Base-by-base conservation (phyloP, 257 asterid species). In the Rhazya stricta region DNA sequence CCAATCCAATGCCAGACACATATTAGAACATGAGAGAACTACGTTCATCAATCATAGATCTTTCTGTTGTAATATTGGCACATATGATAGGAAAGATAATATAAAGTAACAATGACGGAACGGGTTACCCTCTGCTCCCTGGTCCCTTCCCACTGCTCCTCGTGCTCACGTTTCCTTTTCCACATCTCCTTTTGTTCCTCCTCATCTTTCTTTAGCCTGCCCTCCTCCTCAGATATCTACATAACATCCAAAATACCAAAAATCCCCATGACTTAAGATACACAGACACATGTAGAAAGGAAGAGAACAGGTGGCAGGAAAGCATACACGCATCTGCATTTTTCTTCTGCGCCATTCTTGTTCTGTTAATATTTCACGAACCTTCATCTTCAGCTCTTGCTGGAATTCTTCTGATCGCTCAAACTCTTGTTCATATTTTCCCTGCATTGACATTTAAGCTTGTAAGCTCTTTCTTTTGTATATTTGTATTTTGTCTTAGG, bases 131-230 rank as follows among this genome's bases (percentile, higher is more conserved):
- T 86, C 48, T 91, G 66, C 83, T 95, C 99, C 79, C 99, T 85
- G 30, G 99, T 95, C 83, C 99, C 99, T 86, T 95, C 99, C 99
- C 99, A 95, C 83, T 92, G 98, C 89, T 95, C 98, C 85, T 95
- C 99, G 15, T 95, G 98, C 81, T 95, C 97, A 68, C 99, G 97
- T 86, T 95, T 95, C 73, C 97, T 90, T 79, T 95, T 95, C 98
- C 97, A 92, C 96, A 87, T 78, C 87, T 95, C 99, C 83, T 95
- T 95, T 75, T 97, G 88, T 84, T 95, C 99, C 83, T 88, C 99
- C 85, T 95, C 98, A 37, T 92, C 99, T 88, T 95, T 95, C 94
- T 92, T 95, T 82, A 95, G 86, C 81, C 99, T 88, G 78, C 99
- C 99, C 85, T 95, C 99, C 87, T 95, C 99, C 81, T 95, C 99